Evolutionary conservation across 78 protist species (phyloP).

Genomic region (Kipferlia bialata): DNA sequence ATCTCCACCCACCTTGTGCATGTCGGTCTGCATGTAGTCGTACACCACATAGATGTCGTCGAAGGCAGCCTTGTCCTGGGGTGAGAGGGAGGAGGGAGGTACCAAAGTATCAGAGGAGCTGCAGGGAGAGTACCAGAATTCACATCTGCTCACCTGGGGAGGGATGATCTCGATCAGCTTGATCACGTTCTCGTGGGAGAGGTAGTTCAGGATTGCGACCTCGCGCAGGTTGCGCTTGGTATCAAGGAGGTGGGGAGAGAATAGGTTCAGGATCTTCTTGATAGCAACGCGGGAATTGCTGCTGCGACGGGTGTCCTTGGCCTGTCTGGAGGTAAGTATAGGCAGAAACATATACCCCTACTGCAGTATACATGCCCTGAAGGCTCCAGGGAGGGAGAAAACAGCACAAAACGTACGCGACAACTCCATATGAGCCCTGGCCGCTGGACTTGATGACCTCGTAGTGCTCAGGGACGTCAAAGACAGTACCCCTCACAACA

Average conservation of each 20-base stretch:
- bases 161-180: background rate
- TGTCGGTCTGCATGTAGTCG: slow-evolving; percentile 86
- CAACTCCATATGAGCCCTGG: slow-evolving; percentile 33
- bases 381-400: too few species aligned
- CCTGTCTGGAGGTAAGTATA: too few species aligned
- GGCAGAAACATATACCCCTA: too few species aligned
- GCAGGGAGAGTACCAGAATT: background rate
- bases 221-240: slow-evolving; percentile 87
- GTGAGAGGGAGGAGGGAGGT: too few species aligned
- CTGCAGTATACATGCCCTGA: too few species aligned
- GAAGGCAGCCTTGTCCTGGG: background rate
- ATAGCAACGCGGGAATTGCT: slow-evolving; percentile 76
- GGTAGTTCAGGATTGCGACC: slow-evolving; percentile 58
- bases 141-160: background rate
- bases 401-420: too few species aligned
- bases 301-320: slow-evolving; percentile 17
- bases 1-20: too few species aligned
- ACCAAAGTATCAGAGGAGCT: background rate
- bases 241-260: slow-evolving; percentile 60
- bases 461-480: background rate
- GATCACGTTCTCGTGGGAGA: slow-evolving; percentile 50
- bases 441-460: slow-evolving; percentile 15
- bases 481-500: background rate
- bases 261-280: slow-evolving; percentile 69
- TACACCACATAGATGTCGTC: slow-evolving; percentile 25